Base-by-base conservation (phyloP, 495 filamentous ascomycete species). In the Neurospora sp. region DNA sequence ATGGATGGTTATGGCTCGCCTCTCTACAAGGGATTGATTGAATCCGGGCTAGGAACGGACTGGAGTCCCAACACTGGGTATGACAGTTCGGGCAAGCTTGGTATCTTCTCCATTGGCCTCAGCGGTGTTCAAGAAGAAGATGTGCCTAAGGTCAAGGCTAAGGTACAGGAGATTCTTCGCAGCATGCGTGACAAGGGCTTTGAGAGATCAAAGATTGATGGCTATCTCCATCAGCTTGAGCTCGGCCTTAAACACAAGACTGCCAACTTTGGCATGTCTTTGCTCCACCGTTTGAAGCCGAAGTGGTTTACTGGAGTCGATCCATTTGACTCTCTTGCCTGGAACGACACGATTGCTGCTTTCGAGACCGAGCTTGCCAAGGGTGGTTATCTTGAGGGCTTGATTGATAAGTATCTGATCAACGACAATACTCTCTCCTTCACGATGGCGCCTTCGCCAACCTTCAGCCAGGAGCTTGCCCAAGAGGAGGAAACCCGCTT, bases 1-100 rank as follows among this genome's bases (percentile, higher is more conserved):
- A 87, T 96, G 75, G 93, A 97, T 79, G 96, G 96, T 18, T 99
- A 98, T 80, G 94, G 96, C 31, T 97, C 96, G 31, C 96, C 96
- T 3, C 84, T 99, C 76, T 98, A 98, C 79, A 90, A 90, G 70
- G 91, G 90, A n/a, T 84, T 98, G 48, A 92, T 99, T 73, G 96
- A 98, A 78, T 90, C 92, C 74, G 94, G 94, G 23, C 85, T 98
- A 18, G 96, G 96, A 70, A 92, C 93, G 7, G 94, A 97, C 72
- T 99, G 93, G 83, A 96, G 92, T 40, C 93, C 96, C 8, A 99
- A 99, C 77, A 93, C 94, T 3, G 96, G 96, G 5, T 94, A 92
- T 74, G 94, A 98, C 78, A 85, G 86, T 27, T 92, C 92, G 4
- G 90, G 89, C 20, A 92, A 88, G 76, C 86, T 84, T 8, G 92